These are phyloP conservation scores for Cenchrus fungigraminus DNA, from an alignment of 176 grass and related monocot genomes.

Conservation along the genomic window DNA sequence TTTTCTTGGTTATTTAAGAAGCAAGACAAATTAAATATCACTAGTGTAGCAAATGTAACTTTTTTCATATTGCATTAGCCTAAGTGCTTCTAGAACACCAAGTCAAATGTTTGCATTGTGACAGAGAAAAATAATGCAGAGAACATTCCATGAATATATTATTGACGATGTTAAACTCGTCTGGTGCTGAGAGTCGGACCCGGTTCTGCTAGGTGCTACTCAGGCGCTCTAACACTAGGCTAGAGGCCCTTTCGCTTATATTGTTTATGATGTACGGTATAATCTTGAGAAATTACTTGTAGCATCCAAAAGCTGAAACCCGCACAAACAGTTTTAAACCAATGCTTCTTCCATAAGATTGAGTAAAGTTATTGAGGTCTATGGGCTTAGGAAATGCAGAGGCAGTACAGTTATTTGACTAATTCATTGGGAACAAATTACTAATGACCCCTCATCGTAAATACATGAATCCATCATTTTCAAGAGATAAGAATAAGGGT, in stretches of 20 bases:
- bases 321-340: neutral
- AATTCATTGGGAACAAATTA: constrained; percentile 21
- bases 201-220: no score
- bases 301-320: neutral
- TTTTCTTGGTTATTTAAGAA: constrained; percentile 32
- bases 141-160: constrained; percentile 10
- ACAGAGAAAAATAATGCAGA: neutral
- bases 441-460: constrained; percentile 17
- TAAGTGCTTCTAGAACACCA: constrained; percentile 35
- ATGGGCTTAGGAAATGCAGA: constrained; percentile 25
- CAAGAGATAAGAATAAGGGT: constrained; percentile 18
- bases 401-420: constrained; percentile 7
- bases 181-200: no score
- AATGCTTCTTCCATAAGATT: constrained; percentile 22
- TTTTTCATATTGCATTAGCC: neutral
- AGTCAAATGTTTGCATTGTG: constrained; percentile 22
- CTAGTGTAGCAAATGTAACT: neutral
- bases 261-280: neutral
- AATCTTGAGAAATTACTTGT: constrained; percentile 11
- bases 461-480: neutral
- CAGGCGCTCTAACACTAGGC: no score
- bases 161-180: neutral
- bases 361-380: constrained; percentile 17
- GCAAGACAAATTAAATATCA: constrained; percentile 6
- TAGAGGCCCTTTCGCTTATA: no score